These are phyloP conservation scores for Xylariomycetidae sp. DNA, from an alignment of 2,329 filamentous ascomycete species.

Conservation along the genomic window DNA sequence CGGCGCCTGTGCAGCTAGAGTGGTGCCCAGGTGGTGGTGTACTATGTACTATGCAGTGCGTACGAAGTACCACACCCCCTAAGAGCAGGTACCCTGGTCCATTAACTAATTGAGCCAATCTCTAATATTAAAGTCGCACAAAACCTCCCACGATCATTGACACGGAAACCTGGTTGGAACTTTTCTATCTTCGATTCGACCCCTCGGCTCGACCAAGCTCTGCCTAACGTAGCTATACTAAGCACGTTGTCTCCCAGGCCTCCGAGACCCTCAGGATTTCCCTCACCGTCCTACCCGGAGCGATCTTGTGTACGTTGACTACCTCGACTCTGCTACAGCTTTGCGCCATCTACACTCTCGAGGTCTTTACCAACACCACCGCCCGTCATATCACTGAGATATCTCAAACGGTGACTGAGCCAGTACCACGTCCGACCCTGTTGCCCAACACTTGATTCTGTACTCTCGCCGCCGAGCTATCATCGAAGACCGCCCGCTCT, in stretches of 20 bases:
- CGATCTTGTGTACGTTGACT: slow-evolving; percentile 27
- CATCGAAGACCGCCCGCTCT: slow-evolving; percentile 11
- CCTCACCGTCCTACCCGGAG: slow-evolving; percentile 26
- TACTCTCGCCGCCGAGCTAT: slow-evolving; percentile 23
- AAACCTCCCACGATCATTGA: slow-evolving; percentile 29
- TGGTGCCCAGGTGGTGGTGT: too few species aligned
- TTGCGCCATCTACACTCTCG: slow-evolving; percentile 36
- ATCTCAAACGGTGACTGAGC: slow-evolving; percentile 39
- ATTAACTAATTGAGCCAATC: slow-evolving; percentile 24
- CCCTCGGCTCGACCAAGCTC: slow-evolving; percentile 23
- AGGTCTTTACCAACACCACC: slow-evolving; percentile 40
- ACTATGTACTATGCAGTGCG: slow-evolving; percentile 17
- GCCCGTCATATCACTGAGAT: slow-evolving; percentile 46
- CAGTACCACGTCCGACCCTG: slow-evolving; percentile 49
- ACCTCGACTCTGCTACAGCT: slow-evolving; percentile 42
- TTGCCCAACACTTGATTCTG: slow-evolving; percentile 43
- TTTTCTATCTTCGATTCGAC: slow-evolving; percentile 24
- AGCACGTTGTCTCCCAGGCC: slow-evolving; percentile 23
- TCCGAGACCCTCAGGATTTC: slow-evolving; percentile 22
- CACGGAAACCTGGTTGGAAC: slow-evolving; percentile 24
- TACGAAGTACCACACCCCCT: slow-evolving; percentile 20
- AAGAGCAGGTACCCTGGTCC: slow-evolving; percentile 23
- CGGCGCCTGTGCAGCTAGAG: slow-evolving; percentile 26
- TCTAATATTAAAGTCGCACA: slow-evolving; percentile 34
- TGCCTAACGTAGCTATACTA: slow-evolving; percentile 21